Base-by-base conservation (phyloP, 345 rosid species). In the Populus euphratica region DNA sequence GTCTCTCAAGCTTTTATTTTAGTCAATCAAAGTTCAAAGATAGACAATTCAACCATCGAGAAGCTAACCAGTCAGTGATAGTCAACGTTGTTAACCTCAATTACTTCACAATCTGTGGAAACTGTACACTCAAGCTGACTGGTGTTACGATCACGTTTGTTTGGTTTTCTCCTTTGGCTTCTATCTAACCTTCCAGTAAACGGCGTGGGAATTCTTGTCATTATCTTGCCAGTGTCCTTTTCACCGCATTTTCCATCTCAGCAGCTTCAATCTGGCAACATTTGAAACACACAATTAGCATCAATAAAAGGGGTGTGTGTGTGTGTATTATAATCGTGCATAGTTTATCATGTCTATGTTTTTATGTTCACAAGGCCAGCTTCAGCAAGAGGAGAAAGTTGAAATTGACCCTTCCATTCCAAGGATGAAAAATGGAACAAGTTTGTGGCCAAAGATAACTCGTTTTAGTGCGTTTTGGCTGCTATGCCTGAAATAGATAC, bases 231-330 rank as follows among this genome's bases (percentile, higher is more conserved):
- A 93, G 82, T 31, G 83, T 77, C 72, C 68, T 73, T 49, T 81
- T 78, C 66, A 91, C 85, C 47, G 59, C 88, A 18, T 78, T 74
- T 74, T 89, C 89, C 50, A 89, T 78, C 59, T 84, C 86, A 66
- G 69, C 90, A 33, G 79, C 92, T 79, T 70, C 84, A 31, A 84
- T 81, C 96, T 91, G 41, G 80, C 80, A 68, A 75, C 47, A 33
- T 5, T n/a, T 21, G 23, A 36, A 10, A 10, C 62, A 14, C 38
- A 11, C 13, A 52, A 49, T 54, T 11, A 74, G 38, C 39, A n/a
- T 6, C 38, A 14, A 31, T 56, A 33, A 56, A 20, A 33, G 25
- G 29, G 29, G 1, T 21, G 39, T 8, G 9, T 41, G n/a, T 59
- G 5, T 33, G 39, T 4, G 10, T 23, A 10, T 9, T 23, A 16